These are phyloP conservation scores for Trichosphaerium sp. DNA, from an alignment of 78 protist species.

Conservation along the genomic window DNA sequence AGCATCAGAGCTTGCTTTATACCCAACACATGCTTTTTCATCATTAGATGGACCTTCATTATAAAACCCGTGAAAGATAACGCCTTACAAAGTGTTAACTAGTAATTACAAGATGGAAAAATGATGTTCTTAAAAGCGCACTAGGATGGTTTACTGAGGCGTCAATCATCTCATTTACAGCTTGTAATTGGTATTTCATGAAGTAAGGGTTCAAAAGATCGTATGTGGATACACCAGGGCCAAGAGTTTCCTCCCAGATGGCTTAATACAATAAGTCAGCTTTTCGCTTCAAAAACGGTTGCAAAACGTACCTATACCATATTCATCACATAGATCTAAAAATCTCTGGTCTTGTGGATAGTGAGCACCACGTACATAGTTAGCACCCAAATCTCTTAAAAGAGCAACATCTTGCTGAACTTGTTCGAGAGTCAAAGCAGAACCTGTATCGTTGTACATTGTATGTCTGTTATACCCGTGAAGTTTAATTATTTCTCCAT, in stretches of 20 bases:
- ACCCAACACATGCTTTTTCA: not conserved
- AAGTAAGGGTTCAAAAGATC: not conserved
- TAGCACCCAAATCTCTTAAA: slow-evolving; percentile 4
- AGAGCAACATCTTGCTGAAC: slow-evolving; percentile 6
- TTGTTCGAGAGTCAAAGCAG: slow-evolving; percentile 10
- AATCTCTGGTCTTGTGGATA: slow-evolving; percentile 30
- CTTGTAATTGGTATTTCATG: not conserved
- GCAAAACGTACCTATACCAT: no score
- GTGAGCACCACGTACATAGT: slow-evolving; percentile 35
- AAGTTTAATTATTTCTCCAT: slow-evolving; percentile 1
- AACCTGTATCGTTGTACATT: slow-evolving; percentile 13
- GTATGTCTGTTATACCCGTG: slow-evolving; percentile 16
- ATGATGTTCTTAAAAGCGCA: not conserved
- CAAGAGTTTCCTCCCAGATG: slow-evolving; percentile 24
- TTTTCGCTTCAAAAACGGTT: no score
- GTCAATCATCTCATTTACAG: slow-evolving; percentile 4
- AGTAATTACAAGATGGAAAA: slow-evolving; percentile 2
- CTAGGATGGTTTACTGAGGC: not conserved
- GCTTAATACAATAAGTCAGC: no score
- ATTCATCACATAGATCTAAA: slow-evolving; percentile 17
- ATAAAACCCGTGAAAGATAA: slow-evolving; percentile 4
- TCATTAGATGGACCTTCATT: not conserved
- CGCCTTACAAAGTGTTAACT: no score
- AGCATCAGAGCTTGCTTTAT: not conserved
- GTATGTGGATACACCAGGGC: not conserved